Evolutionary conservation across 257 asterid genomes (phyloP).

Genomic region (Ilex asprella): DNA sequence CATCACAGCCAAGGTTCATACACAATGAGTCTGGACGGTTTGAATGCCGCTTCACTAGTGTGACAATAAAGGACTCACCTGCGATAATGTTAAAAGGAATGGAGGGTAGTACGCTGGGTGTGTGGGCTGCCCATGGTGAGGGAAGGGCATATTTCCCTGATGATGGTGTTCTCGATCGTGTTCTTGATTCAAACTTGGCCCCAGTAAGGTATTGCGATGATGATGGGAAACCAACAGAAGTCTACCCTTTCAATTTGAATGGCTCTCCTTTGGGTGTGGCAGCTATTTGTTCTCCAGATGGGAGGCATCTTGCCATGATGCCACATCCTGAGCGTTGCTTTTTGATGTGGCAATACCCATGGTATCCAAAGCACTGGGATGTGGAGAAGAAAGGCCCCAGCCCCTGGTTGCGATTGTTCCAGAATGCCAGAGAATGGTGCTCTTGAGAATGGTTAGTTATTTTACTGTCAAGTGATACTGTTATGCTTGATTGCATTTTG

Average conservation of each 20-base stretch:
- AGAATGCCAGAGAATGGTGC: conserved; percentile 94
- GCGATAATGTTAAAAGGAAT: conserved; percentile 83
- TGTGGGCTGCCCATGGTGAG: conserved; percentile 98
- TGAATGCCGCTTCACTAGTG: conserved; percentile 85
- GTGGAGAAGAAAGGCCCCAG: conserved; percentile 81
- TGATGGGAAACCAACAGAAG: conserved; percentile 59
- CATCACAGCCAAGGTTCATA: conserved; percentile 80
- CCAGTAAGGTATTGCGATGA: conserved; percentile 83
- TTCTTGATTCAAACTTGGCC: conserved; percentile 50
- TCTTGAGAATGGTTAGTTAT: conserved; percentile 34
- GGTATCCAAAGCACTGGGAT: conserved; percentile 87
- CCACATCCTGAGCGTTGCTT: conserved; percentile 93
- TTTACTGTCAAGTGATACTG: no score
- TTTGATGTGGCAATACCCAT: conserved; percentile 96
- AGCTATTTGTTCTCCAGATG: conserved; percentile 82
- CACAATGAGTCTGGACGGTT: conserved; percentile 82
- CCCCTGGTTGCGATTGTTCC: conserved; percentile 94
- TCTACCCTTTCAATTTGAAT: conserved; percentile 70
- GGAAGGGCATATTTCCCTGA: conserved; percentile 86
- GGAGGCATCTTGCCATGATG: conserved; percentile 96
- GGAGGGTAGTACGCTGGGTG: conserved; percentile 86
- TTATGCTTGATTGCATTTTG: no score
- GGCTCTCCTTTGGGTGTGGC: conserved; percentile 88
- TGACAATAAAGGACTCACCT: conserved; percentile 66
- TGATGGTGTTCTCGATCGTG: conserved; percentile 24